Base-by-base conservation (phyloP, 805 yeast species). In the Barnettozyma populi region DNA sequence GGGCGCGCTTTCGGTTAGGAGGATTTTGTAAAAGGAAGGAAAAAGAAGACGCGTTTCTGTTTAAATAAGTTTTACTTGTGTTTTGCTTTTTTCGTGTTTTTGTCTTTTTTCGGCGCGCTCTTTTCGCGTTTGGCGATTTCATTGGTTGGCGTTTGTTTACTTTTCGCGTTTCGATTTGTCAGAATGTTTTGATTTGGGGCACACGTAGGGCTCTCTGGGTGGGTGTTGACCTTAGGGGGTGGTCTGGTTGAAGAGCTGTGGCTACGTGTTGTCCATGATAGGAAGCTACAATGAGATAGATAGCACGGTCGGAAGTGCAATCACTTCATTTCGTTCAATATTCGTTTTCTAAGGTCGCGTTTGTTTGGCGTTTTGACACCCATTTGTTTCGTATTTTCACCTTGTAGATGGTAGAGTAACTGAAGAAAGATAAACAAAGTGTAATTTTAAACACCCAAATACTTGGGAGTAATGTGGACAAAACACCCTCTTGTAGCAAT, bases 101-200 rank as follows among this genome's bases (percentile, higher is more conserved):
- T 11, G n/a, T 35, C 7, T 16, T 32, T 35, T 35, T 8, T 11
- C 2, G 7, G 21, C 31, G 43, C 36, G 35, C 14, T 29, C 7
- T 21, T 48, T 48, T 48, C 51, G 51, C 43, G 51, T 44, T 48
- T 48, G 45, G 45, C 36, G 48, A 44, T 48, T 44, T 31, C 40
- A 46, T 46, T 46, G 49, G 49, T 9, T 25, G 38, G 8, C 18
- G 29, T 42, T 46, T 46, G 46, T 46, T 46, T 42, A 46, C 40
- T 13, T 16, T n/a, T 42, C 27, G 37, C 23, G 24, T 13, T 16
- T 37, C 16, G 43, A 37, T 41, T 37, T 46, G 46, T 42, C 36
- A 37, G 37, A 35, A 18, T 3, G 37, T 16, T 35, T 35, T 35
- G 37, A 35, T 35, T 5, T 19, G 21, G 20, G 37, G 21, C 37